Evolutionary conservation across 1,139 yeast species (phyloP), one percentile per base, ranked within the genome.

Genomic region (Candida freyschussii): DNA sequence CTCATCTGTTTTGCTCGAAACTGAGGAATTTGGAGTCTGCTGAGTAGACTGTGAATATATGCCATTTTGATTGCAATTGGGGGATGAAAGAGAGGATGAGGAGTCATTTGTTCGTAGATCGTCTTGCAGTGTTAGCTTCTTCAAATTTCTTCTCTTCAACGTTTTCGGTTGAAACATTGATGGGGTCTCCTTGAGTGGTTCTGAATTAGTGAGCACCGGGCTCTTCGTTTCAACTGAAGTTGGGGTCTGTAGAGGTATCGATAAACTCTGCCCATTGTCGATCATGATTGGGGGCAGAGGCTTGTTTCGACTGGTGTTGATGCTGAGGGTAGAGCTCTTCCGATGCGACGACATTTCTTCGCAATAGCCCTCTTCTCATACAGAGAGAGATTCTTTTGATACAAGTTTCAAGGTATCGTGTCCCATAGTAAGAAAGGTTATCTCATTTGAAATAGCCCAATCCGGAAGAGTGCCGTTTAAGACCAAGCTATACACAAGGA

Each of bases 131-230:
- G 81, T 75, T 27, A 85, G 65, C 41, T 82, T 71, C 55, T 86
- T 86, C 54, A 82, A 65, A 55, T 86, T 86, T 47, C 82, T 75
- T 36, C 95, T 69, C 43, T 74, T 75, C 41, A 85, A 59, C 5
- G 91, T 69, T 52, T 75, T 80, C 24, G 78, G 61, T 47, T 63
- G 71, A 56, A 58, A 72, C 27, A 53, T 49, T 7, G 52, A 38
- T 3, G 47, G 31, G 4, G 37, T 28, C 12, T 29, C 32, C 23
- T 30, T 16, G 10, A 37, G 24, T 15, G 47, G 22, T 2, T 27
- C 21, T 18, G 25, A 29, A 10, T 21, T 20, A 7, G 13, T 14
- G 13, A 20, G 24, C 7, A 29, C 13, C 3, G 21, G 23, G 4
- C 11, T 19, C 14, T 19, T 32, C 17, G 27, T 14, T 7, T 24